Percentiles rank a stretch among this genome's conserved stretches.
Evolutionary conservation across 2,329 filamentous ascomycete genomes (phyloP).

Genomic region (Diaporthe ilicicola): DNA sequence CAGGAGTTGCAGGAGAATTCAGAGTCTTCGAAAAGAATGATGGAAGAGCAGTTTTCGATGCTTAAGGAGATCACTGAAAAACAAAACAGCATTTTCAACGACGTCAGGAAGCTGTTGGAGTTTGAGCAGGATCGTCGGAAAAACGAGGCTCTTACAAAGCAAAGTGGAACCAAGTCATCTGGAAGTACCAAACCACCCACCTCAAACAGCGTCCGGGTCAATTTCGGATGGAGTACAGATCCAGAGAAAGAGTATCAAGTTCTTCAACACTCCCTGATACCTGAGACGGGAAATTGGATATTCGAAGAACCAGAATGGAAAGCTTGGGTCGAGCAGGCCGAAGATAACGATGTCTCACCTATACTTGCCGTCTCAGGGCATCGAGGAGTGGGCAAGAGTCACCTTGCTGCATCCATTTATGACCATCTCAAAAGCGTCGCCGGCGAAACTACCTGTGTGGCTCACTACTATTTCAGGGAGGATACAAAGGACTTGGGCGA

Average conservation of each 20-base stretch:
- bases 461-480: not conserved
- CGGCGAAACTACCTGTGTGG: not conserved
- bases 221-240: not conserved
- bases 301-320: not conserved
- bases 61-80: not conserved
- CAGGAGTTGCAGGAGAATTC: not conserved
- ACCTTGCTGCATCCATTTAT: not conserved
- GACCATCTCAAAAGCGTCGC: not conserved
- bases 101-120: not conserved
- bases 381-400: not conserved
- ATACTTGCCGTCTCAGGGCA: not conserved
- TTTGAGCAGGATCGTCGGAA: not conserved
- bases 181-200: not conserved
- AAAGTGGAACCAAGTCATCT: not conserved
- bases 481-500: not conserved
- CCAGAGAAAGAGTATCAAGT: not conserved
- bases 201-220: not conserved
- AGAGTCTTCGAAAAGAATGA: not conserved
- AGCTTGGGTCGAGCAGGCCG: not conserved
- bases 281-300: not conserved
- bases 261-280: not conserved
- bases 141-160: not conserved
- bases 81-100: not conserved
- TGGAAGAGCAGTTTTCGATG: slow-evolving; percentile 2
- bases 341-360: not conserved